Evolutionary conservation across 805 yeast genomes (phyloP).

Genomic region (Candida cerambycidarum): DNA sequence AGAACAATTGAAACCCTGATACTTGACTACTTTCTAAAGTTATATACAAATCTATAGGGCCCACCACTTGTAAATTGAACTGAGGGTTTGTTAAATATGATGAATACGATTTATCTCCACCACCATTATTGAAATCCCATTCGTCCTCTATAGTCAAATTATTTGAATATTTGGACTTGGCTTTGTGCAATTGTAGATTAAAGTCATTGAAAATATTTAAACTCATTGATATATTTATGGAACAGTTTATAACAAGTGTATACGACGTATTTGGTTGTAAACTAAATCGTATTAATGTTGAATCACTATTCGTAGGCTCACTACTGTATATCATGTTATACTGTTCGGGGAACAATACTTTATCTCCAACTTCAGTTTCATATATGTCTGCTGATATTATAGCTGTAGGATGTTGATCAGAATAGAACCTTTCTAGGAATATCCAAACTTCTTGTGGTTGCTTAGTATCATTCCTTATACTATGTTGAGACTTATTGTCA

Average conservation of each 20-base stretch:
- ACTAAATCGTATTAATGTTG: conserved; percentile 32
- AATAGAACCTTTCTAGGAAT: conserved; percentile 38
- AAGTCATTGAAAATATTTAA: conserved; percentile 29
- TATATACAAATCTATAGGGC: conserved; percentile 18
- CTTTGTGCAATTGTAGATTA: conserved; percentile 23
- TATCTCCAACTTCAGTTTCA: conserved; percentile 33
- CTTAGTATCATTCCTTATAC: conserved; percentile 31
- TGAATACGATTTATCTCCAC: conserved; percentile 54
- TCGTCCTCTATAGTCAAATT: conserved; percentile 27
- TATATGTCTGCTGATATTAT: conserved; percentile 17
- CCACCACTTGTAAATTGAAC: conserved; percentile 28
- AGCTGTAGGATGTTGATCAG: conserved; percentile 5
- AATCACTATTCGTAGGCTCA: conserved; percentile 36
- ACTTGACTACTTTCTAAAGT: conserved; percentile 21
- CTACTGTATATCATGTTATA: conserved; percentile 18
- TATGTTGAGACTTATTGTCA: conserved; percentile 42
- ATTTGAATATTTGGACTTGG: conserved; percentile 25
- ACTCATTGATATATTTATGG: conserved; percentile 26
- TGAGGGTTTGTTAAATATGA: conserved; percentile 58
- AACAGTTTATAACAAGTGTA: conserved; percentile 25
- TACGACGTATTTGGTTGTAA: conserved; percentile 23
- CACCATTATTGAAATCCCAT: conserved; percentile 48
- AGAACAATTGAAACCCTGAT: conserved; percentile 45
- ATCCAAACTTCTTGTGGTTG: conserved; percentile 41
- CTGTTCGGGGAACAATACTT: conserved; percentile 26